phyloP scores from a whole-genome alignment of 208 protist species.

The Leishmania turanica region DNA sequence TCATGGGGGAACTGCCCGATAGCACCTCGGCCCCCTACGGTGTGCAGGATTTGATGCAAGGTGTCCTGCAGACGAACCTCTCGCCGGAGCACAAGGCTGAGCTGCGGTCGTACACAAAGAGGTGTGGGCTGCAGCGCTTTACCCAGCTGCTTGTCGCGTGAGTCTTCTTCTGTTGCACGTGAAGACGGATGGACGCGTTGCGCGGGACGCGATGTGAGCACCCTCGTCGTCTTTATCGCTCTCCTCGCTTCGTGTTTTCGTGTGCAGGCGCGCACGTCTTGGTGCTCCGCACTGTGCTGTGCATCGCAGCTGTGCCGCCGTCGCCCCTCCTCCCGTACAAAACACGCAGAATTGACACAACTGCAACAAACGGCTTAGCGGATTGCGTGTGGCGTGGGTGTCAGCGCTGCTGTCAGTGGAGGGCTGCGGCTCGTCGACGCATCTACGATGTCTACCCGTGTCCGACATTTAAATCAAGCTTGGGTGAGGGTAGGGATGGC shows the following conservation, averaged over 20 bases:
- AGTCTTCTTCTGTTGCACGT: not conserved
- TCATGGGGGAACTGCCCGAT: conserved; percentile 20
- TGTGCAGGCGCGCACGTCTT: not conserved
- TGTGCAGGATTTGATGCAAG: conserved; percentile 13
- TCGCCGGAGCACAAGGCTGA: conserved; percentile 21
- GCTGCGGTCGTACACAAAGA: conserved; percentile 11
- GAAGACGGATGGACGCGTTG: not conserved
- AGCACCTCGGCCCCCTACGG: conserved; percentile 15
- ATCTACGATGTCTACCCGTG: not conserved
- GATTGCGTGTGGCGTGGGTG: not conserved
- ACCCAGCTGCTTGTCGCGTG: conserved; percentile 11
- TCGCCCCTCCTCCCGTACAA: not conserved
- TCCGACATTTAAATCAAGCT: not conserved
- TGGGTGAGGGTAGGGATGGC: not conserved
- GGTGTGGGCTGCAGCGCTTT: conserved; percentile 11
- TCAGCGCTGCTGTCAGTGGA: not conserved
- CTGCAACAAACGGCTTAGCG: not conserved
- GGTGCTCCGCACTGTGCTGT: not conserved
- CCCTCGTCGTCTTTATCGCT: not conserved
- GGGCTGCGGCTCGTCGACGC: not conserved
- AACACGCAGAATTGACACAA: not conserved
- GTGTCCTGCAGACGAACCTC: conserved; percentile 8
- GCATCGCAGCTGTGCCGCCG: not conserved
- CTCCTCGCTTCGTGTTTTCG: not conserved
- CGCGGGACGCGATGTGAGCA: not conserved